These are phyloP conservation scores for Debaryomycetaceae sp. DNA, from an alignment of 1,139 yeast species.

Conservation along the genomic window DNA sequence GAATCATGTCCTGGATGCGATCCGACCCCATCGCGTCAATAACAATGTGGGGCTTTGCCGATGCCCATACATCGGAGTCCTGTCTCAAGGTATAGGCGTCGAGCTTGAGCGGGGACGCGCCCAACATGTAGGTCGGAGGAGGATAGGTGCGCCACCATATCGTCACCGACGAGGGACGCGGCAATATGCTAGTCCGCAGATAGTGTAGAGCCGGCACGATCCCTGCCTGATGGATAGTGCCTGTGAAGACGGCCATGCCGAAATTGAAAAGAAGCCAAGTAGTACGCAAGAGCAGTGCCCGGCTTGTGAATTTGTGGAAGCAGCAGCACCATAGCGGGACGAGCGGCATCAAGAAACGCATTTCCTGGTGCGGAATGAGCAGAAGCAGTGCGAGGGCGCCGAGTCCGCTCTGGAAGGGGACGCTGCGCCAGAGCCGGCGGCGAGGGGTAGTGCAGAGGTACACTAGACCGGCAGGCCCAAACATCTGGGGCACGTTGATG, in stretches of 20 bases:
- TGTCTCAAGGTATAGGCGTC: slow-evolving; percentile 11
- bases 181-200: slow-evolving; percentile 9
- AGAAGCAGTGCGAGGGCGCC: slow-evolving; percentile 61
- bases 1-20: slow-evolving; percentile 1
- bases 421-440: slow-evolving; percentile 27
- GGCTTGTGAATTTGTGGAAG: slow-evolving; percentile 28
- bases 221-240: slow-evolving; percentile 84
- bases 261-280: slow-evolving; percentile 62
- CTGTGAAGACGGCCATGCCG: slow-evolving; percentile 55
- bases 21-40: slow-evolving; percentile 54
- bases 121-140: slow-evolving; percentile 85
- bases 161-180: slow-evolving; percentile 21
- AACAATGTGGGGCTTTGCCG: slow-evolving; percentile 9
- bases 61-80: slow-evolving; percentile 7
- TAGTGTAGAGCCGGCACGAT: slow-evolving; percentile 54
- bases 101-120: slow-evolving; percentile 18
- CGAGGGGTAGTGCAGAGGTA: slow-evolving; percentile 25
- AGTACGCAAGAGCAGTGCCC: slow-evolving; percentile 16
- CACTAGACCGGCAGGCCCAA: slow-evolving; percentile 61
- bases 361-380: slow-evolving; percentile 80
- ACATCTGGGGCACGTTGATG: slow-evolving; percentile 63
- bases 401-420: slow-evolving; percentile 47
- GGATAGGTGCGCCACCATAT: slow-evolving; percentile 93
- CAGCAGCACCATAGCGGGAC: slow-evolving; percentile 63
- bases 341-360: slow-evolving; percentile 70